Conservation (phyloP, 1,284 basidiomycete species). For the Anthracocystis walkeri region DNA sequence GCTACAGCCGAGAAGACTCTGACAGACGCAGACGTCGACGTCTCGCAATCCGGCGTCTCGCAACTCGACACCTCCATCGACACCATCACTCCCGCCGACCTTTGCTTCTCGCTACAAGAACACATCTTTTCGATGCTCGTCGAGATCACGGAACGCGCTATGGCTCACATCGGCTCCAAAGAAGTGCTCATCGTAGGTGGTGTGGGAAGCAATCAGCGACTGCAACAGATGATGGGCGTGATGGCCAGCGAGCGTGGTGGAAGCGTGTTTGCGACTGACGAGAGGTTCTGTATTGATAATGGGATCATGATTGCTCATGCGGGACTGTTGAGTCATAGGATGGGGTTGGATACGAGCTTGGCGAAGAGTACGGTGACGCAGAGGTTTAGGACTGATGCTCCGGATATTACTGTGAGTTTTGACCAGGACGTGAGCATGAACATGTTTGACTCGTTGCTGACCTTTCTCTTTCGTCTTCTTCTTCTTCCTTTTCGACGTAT, state of each 20-base stretch:
- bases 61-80: slow-evolving; percentile 38
- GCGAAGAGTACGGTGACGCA: slow-evolving; percentile 67
- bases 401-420: slow-evolving; percentile 53
- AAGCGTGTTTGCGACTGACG: slow-evolving; percentile 93
- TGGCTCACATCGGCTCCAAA: slow-evolving; percentile 96
- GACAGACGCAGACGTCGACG: slow-evolving; percentile 36
- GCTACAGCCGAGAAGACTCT: neutral
- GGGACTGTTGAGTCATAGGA: slow-evolving; percentile 88
- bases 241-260: slow-evolving; percentile 94
- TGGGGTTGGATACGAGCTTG: slow-evolving; percentile 75
- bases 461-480: neutral
- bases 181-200: slow-evolving; percentile 98
- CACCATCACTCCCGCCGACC: slow-evolving; percentile 86
- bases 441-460: neutral
- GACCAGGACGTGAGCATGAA: neutral
- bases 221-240: slow-evolving; percentile 98
- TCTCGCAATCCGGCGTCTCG: slow-evolving; percentile 32
- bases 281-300: slow-evolving; percentile 98
- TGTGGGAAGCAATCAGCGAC: slow-evolving; percentile 85
- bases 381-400: slow-evolving; percentile 66
- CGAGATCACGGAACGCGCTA: slow-evolving; percentile 97
- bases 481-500: neutral
- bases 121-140: slow-evolving; percentile 98
- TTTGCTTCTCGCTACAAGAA: slow-evolving; percentile 97
- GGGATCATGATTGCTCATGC: slow-evolving; percentile 99